These are phyloP conservation scores for Lavandula angustifolia DNA, from an alignment of 257 asterid genomes.

Conservation along the genomic window DNA sequence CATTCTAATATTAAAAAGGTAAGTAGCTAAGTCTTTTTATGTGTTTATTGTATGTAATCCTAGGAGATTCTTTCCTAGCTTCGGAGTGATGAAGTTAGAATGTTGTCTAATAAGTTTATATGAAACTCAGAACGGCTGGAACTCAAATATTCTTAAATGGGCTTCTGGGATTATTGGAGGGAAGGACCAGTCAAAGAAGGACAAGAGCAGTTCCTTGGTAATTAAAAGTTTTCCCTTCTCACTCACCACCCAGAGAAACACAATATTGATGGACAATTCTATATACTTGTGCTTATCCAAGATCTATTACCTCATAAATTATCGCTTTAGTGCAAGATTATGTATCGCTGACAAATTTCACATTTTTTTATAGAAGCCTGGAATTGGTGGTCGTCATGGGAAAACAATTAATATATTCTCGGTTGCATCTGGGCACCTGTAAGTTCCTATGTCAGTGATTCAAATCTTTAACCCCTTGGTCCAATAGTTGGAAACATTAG, in stretches of 20 bases:
- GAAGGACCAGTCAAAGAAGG: constrained; percentile 65
- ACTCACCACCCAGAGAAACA: constrained; percentile 14
- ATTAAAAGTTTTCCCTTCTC: constrained; percentile 29
- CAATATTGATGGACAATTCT: background rate
- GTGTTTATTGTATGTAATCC: constrained; percentile 11
- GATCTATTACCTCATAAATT: background rate
- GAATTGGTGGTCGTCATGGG: constrained; percentile 68
- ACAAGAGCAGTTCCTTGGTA: constrained; percentile 60
- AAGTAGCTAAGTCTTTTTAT: constrained; percentile 29
- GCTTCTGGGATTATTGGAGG: constrained; percentile 94
- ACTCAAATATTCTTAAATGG: constrained; percentile 90
- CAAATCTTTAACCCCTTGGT: background rate
- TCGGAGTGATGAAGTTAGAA: constrained; percentile 3
- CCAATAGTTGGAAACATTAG: constrained; percentile 6
- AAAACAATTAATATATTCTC: constrained; percentile 86
- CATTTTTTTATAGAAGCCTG: constrained; percentile 56
- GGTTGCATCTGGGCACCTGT: constrained; percentile 98
- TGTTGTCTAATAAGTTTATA: constrained; percentile 37
- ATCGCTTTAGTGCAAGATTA: constrained; percentile 5
- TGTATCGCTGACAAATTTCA: constrained; percentile 27
- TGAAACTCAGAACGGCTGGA: constrained; percentile 77
- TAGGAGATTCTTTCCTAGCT: constrained; percentile 7
- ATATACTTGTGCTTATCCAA: constrained; percentile 15
- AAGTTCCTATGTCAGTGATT: constrained; percentile 41
- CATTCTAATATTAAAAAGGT: constrained; percentile 47